Percentiles rank a stretch among this genome's conserved stretches.
Evolutionary conservation across 768 basidiomycete species (phyloP).

Genomic region (Leccinum imitatum): DNA sequence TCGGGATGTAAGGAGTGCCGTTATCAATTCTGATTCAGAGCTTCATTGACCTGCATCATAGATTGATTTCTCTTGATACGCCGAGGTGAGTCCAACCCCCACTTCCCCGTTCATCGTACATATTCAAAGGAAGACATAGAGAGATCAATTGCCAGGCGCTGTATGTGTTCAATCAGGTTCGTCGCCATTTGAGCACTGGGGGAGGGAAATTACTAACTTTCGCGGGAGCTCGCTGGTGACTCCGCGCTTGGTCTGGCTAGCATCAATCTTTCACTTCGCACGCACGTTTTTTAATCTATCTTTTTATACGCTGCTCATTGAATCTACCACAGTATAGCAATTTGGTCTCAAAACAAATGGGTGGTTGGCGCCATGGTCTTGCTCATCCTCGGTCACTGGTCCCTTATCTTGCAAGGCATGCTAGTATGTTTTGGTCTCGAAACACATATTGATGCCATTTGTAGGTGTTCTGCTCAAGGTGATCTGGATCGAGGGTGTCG

Average conservation of each 20-base stretch:
- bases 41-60: slow-evolving; percentile 5
- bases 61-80: slow-evolving; percentile 39
- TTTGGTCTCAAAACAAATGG: slow-evolving; percentile 60
- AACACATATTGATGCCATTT: neutral
- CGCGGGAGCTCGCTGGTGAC: slow-evolving; percentile 40
- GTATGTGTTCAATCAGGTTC: slow-evolving; percentile 49
- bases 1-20: slow-evolving; percentile 41
- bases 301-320: slow-evolving; percentile 2
- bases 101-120: neutral
- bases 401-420: slow-evolving; percentile 62
- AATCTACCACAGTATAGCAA: slow-evolving; percentile 48
- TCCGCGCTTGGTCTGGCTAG: slow-evolving; percentile 45
- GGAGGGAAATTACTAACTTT: neutral
- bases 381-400: slow-evolving; percentile 69
- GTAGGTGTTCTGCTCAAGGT: slow-evolving; percentile 62
- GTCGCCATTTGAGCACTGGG: neutral
- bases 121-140: slow-evolving; percentile 20
- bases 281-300: slow-evolving; percentile 27
- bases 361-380: slow-evolving; percentile 50
- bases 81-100: slow-evolving; percentile 17
- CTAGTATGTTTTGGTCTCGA: neutral
- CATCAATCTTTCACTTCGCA: slow-evolving; percentile 47
- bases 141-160: slow-evolving; percentile 44
- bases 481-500: slow-evolving; percentile 45
- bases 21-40: neutral